Evolutionary conservation across 306 rosid species (phyloP), one percentile per base, ranked within the genome.

Genomic region (Dalbergia cultrata): DNA sequence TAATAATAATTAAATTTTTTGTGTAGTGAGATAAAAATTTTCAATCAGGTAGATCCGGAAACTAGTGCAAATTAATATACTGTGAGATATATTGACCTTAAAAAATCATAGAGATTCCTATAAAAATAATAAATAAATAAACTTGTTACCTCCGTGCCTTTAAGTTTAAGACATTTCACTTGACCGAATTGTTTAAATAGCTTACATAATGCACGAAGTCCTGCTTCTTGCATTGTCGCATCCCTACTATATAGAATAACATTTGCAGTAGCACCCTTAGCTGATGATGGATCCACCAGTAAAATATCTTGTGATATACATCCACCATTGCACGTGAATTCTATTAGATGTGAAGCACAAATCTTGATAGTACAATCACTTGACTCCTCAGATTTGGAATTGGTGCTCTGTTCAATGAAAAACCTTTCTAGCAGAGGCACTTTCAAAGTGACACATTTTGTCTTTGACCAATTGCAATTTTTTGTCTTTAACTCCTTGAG

Each of bases 391-490:
- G 37, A 18, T 13, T 10, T 3, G 0, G 63, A 52, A 7, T 35
- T 17, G 4, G 2, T 45, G 52, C 52, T 1, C 1, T 45, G 52
- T 45, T 9, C 16, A 0, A 45, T 9, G 52, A 13, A 8, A 45
- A 45, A 45, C 52, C 52, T 45, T 45, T 79, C 50, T 47, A 78
- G 82, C 8, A 59, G 43, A 69, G 82, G 82, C 41, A 12, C 77
- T 8, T 33, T 10, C 3, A 79, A 70, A 8, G 83, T 79, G 54
- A 79, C 71, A 33, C 9, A 6, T 18, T 47, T 70, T 7, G 21
- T 7, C 19, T 62, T 61, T 31, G 2, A 13, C 43, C 67, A 80
- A 11, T 14, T 11, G 50, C 79, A 80, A 52, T 26, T 3, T 37
- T 13, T 7, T 13, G 62, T 13, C 26, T 41, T 26, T 6, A 22